Conservation (phyloP, 306 rosid species). For the Fragaria iinumae region DNA sequence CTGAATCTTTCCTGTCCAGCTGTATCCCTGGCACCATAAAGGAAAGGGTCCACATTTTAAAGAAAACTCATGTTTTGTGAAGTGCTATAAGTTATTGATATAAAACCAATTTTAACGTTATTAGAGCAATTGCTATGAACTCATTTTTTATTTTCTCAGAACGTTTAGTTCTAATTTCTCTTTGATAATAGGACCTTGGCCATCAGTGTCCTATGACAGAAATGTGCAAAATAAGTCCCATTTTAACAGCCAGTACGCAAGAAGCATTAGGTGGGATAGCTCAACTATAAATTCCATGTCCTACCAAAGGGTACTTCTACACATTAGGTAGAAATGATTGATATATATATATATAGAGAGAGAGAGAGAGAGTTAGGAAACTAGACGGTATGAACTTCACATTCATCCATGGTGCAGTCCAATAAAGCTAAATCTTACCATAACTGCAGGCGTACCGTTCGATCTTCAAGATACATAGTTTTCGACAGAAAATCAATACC, state of each 20-base stretch:
- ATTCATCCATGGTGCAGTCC: not conserved
- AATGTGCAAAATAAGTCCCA: not conserved
- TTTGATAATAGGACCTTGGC: not conserved
- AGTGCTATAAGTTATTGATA: not conserved
- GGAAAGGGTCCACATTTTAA: not conserved
- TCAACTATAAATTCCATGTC: not conserved
- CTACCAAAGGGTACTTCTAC: not conserved
- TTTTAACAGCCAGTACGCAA: not conserved
- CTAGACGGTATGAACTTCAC: not conserved
- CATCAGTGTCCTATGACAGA: not conserved
- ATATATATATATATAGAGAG: not conserved
- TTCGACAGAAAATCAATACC: slow-evolving; percentile 57
- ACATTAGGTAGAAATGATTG: too few species aligned
- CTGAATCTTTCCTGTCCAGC: slow-evolving; percentile 64
- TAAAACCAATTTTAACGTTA: not conserved
- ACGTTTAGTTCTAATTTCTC: not conserved
- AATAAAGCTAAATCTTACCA: slow-evolving; percentile 34
- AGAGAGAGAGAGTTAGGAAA: not conserved
- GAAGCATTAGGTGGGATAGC: not conserved
- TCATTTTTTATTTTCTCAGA: too few species aligned
- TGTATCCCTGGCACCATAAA: slow-evolving; percentile 42
- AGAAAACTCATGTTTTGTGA: not conserved
- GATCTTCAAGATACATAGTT: slow-evolving; percentile 67
- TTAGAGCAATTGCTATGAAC: too few species aligned
- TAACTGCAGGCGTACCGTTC: slow-evolving; percentile 52